A percentile compares a stretch with the other conserved stretches of the same genome.
Conservation (phyloP, 2,329 filamentous ascomycete genomes). For the Penicillium oxalicum region DNA sequence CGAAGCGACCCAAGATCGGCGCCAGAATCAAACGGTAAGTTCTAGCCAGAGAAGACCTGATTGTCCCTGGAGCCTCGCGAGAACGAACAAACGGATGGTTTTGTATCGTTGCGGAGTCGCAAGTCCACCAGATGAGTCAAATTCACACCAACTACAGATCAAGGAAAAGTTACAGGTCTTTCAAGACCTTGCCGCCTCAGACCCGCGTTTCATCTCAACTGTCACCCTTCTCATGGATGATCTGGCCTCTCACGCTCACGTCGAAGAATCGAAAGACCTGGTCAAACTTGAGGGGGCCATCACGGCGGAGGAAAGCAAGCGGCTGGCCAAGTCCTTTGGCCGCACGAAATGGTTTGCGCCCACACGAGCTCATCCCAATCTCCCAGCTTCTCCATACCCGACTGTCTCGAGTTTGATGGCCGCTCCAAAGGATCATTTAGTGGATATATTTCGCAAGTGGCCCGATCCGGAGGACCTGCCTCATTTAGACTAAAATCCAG, state of each 20-base stretch:
- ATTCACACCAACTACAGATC: constrained; percentile 34
- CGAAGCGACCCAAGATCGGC: constrained; percentile 46
- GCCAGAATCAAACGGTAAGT: constrained; percentile 43
- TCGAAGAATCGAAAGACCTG: constrained; percentile 48
- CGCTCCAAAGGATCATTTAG: constrained; percentile 52
- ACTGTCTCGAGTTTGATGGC: constrained; percentile 49
- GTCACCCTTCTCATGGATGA: constrained; percentile 42
- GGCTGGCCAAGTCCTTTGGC: constrained; percentile 41
- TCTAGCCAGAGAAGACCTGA: not conserved
- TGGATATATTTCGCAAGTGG: constrained; percentile 53
- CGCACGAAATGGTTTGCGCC: constrained; percentile 52
- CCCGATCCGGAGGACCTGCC: constrained; percentile 27
- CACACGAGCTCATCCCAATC: constrained; percentile 46
- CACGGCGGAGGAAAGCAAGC: constrained; percentile 28
- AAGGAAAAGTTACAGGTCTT: constrained; percentile 49
- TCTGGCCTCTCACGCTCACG: constrained; percentile 44
- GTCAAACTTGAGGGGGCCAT: constrained; percentile 45
- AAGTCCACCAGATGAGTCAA: too few relatives aligned
- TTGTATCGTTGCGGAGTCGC: too few relatives aligned
- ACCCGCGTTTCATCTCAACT: constrained; percentile 41
- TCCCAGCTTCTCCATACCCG: constrained; percentile 52
- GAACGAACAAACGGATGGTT: too few relatives aligned
- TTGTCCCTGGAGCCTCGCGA: too few relatives aligned
- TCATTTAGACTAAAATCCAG: not conserved
- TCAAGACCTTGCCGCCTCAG: constrained; percentile 40